Evolutionary conservation across 208 protist genomes (phyloP).

Genomic region (Phytomonas sp.): DNA sequence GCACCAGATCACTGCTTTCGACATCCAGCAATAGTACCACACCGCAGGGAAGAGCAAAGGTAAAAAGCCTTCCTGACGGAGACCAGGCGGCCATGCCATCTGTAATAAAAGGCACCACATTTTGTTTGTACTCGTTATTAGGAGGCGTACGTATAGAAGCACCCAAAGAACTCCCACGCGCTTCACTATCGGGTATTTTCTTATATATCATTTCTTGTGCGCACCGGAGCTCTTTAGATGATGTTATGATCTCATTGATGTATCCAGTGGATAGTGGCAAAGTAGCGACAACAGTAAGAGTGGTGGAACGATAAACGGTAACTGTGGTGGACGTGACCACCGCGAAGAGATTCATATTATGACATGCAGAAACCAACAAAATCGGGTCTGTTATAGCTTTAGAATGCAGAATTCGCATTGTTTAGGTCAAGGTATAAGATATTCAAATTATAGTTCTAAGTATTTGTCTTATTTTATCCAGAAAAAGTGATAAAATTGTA

Average conservation of each 20-base stretch:
- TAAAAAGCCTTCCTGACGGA: slow-evolving; percentile 59
- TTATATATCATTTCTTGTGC: not conserved
- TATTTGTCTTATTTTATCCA: not conserved
- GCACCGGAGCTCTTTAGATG: not conserved
- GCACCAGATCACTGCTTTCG: slow-evolving; percentile 49
- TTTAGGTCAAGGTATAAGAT: not conserved
- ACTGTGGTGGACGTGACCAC: slow-evolving; percentile 48
- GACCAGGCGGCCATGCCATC: slow-evolving; percentile 44
- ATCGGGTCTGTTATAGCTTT: slow-evolving; percentile 55
- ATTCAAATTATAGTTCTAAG: not conserved
- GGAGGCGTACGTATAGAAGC: slow-evolving; percentile 1
- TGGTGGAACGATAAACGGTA: slow-evolving; percentile 71
- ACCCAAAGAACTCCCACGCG: slow-evolving; percentile 9
- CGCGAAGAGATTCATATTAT: slow-evolving; percentile 66
- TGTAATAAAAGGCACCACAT: no score
- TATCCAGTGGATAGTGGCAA: slow-evolving; percentile 22
- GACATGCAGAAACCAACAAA: slow-evolving; percentile 62
- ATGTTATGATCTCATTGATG: slow-evolving; percentile 9
- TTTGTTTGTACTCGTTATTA: no score
- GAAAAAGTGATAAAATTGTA: not conserved
- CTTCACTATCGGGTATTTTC: not conserved
- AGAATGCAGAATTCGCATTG: slow-evolving; percentile 72
- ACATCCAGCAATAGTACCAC: slow-evolving; percentile 58
- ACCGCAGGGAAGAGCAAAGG: slow-evolving; percentile 37
- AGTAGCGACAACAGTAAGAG: slow-evolving; percentile 48